phyloP scores from a whole-genome alignment of 139 green algal species.

The Spirogloea muscicola region DNA sequence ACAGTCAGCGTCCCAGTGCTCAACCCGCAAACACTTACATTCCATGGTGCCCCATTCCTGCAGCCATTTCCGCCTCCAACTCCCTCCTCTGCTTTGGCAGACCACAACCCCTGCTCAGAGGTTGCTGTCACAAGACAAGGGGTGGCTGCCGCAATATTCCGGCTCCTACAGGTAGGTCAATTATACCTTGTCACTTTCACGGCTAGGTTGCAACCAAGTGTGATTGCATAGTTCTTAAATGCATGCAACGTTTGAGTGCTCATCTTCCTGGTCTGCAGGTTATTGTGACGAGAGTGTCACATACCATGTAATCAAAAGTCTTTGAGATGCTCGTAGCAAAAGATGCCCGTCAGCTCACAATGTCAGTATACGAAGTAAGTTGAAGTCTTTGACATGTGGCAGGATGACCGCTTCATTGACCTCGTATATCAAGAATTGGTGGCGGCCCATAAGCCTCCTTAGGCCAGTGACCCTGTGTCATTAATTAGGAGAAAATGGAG shows the following conservation, averaged over 20 bases:
- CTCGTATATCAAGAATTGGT: conserved; percentile 29
- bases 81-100: background rate
- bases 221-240: background rate
- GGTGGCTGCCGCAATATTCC: background rate
- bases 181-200: background rate
- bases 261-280: conserved; percentile 19
- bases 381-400: background rate
- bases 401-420: conserved; percentile 43
- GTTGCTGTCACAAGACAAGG: background rate
- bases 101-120: background rate
- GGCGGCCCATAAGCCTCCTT: background rate
- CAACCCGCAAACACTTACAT: background rate
- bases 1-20: background rate
- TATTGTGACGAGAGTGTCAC: background rate
- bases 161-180: background rate
- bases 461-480: too few species aligned
- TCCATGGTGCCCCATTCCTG: conserved; percentile 13
- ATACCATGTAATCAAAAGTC: background rate
- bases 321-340: background rate
- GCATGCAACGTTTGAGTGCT: background rate
- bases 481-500: too few species aligned
- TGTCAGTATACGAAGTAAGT: background rate
- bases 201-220: background rate
- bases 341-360: background rate
- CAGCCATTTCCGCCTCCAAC: conserved; percentile 22